Conservation (phyloP, 2,329 filamentous ascomycete species). For the Pseudomassariella vexata region DNA sequence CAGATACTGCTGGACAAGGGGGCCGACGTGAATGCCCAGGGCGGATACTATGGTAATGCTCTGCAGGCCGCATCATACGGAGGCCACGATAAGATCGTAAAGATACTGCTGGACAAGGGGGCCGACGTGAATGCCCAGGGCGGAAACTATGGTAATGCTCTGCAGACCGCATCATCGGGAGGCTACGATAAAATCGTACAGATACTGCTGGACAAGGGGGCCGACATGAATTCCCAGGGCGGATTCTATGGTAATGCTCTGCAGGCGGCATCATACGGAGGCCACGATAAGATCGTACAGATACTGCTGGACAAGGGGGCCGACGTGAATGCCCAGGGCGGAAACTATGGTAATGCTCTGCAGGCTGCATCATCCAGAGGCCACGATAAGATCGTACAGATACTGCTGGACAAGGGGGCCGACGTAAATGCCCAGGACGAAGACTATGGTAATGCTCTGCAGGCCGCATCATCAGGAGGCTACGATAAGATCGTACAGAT, state of each 20-base stretch:
- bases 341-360: constrained; percentile 3
- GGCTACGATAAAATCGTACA: not conserved
- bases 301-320: not conserved
- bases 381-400: not conserved
- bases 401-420: constrained; percentile 3
- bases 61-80: not conserved
- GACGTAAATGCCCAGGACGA: not conserved
- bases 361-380: not conserved
- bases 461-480: not conserved
- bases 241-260: constrained; percentile 1
- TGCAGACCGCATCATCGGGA: constrained; percentile 1
- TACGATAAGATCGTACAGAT: constrained; percentile 3
- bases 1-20: constrained; percentile 5
- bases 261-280: not conserved
- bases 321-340: constrained; percentile 2
- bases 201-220: not conserved
- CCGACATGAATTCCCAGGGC: not conserved
- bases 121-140: constrained; percentile 3
- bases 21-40: constrained; percentile 11
- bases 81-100: constrained; percentile 1
- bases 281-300: constrained; percentile 1
- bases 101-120: constrained; percentile 3
- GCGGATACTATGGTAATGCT: constrained; percentile 1
- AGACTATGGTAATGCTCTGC: constrained; percentile 1
- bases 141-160: constrained; percentile 1